Evolutionary conservation across 73 alveolate species (phyloP).

Genomic region (Symbiodinium natans): DNA sequence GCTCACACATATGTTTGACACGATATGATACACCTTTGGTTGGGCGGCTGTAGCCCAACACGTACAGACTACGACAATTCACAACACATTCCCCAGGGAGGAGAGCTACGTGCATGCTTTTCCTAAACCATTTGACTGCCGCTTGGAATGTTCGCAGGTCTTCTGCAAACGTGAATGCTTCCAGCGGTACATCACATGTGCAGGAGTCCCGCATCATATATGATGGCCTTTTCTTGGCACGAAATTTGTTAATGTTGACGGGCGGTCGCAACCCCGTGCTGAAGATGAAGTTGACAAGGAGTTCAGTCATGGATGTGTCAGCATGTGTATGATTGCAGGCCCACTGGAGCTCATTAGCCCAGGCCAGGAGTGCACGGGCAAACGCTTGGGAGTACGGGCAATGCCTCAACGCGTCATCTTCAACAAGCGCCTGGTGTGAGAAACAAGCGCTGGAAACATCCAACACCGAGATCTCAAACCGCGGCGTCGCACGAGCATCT

Average conservation of each 20-base stretch:
- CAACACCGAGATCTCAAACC: not conserved
- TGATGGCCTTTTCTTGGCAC: not conserved
- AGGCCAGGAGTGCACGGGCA: not conserved
- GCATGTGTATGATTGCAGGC: not conserved
- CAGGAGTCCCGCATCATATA: not conserved
- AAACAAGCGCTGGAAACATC: not conserved
- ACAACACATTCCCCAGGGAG: not conserved
- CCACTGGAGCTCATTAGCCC: not conserved
- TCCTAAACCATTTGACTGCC: not conserved
- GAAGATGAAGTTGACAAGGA: not conserved
- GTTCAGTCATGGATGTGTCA: not conserved
- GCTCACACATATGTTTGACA: not conserved
- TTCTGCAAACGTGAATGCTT: not conserved
- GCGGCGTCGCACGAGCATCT: not conserved
- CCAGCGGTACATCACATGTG: not conserved
- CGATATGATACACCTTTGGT: not conserved
- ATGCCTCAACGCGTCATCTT: not conserved
- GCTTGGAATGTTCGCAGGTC: not conserved
- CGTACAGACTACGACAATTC: not conserved
- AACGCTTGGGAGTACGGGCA: not conserved
- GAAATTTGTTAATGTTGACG: not conserved
- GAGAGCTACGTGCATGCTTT: not conserved
- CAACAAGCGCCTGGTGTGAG: not conserved
- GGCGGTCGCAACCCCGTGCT: not conserved
- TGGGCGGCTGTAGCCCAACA: not conserved